Percentiles rank a stretch among this genome's conserved stretches.
These are phyloP conservation scores for Nicotiana tomentosiformis DNA, from an alignment of 257 asterid genomes.

Conservation along the genomic window DNA sequence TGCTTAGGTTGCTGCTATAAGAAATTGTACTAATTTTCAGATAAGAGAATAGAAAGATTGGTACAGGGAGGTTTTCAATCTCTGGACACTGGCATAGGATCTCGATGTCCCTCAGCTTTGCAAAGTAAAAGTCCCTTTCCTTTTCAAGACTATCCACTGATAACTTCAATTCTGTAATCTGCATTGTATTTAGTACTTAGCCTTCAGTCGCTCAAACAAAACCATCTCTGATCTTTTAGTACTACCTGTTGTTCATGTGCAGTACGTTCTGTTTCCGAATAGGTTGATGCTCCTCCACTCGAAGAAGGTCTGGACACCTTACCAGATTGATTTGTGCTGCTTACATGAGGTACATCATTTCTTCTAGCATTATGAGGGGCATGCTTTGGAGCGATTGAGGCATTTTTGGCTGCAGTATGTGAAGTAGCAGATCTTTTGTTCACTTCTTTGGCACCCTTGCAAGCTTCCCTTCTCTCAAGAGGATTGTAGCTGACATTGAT, in stretches of 20 bases:
- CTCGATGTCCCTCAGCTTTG: conserved; percentile 83
- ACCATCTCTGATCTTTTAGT: background rate
- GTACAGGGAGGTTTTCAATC: conserved; percentile 60
- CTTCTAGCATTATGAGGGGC: conserved; percentile 44
- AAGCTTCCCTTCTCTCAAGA: conserved; percentile 78
- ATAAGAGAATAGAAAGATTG: background rate
- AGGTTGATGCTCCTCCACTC: conserved; percentile 52
- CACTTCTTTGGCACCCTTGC: conserved; percentile 83
- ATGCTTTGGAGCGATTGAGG: conserved; percentile 51
- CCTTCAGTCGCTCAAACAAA: background rate
- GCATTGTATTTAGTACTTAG: conserved; percentile 15
- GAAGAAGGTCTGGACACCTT: conserved; percentile 69
- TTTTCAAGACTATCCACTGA: conserved; percentile 82
- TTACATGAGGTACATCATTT: conserved; percentile 36
- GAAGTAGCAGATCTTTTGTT: conserved; percentile 59
- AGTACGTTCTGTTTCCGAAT: conserved; percentile 50
- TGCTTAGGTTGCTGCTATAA: background rate
- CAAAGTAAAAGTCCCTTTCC: conserved; percentile 93
- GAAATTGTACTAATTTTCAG: background rate
- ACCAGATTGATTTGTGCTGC: conserved; percentile 38
- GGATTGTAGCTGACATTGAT: conserved; percentile 63
- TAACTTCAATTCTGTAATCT: conserved; percentile 81
- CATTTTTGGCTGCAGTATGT: conserved; percentile 47
- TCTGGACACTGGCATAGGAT: conserved; percentile 73
- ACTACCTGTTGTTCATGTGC: conserved; percentile 66